Percentiles rank a stretch among this genome's conserved stretches.
phyloP scores from a whole-genome alignment of 2,329 filamentous ascomycete species.

The Sporothrix phasma region DNA sequence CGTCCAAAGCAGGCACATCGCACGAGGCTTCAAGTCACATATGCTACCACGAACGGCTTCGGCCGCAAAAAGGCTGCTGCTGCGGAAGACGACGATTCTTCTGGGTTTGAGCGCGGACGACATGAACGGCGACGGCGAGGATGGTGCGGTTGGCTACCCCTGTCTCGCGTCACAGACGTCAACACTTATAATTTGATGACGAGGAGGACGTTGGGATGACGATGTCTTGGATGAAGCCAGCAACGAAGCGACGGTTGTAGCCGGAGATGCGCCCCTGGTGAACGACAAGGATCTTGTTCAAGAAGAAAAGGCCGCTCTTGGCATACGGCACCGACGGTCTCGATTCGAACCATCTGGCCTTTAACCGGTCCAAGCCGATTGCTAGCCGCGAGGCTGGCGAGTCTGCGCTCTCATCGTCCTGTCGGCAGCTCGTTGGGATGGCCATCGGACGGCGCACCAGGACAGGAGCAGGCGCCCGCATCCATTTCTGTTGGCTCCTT shows the following conservation, averaged over 20 bases:
- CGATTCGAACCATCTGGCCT: background rate
- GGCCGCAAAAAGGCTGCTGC: background rate
- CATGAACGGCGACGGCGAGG: constrained; percentile 10
- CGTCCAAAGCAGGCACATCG: background rate
- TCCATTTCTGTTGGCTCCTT: constrained; percentile 30
- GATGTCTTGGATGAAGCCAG: background rate
- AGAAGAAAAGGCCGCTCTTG: constrained; percentile 7
- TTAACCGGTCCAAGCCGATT: background rate
- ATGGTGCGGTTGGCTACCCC: constrained; percentile 24
- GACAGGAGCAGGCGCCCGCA: constrained; percentile 11
- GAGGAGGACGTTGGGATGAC: constrained; percentile 1
- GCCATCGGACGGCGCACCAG: background rate
- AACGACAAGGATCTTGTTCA: background rate
- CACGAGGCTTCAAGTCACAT: background rate
- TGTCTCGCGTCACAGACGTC: constrained; percentile 10
- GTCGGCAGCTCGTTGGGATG: background rate
- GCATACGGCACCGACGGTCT: constrained; percentile 6
- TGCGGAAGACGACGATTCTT: constrained; percentile 17
- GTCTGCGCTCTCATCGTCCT: background rate
- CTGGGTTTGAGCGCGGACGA: constrained; percentile 21
- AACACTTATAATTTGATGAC: constrained; percentile 11
- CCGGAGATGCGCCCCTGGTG: constrained; percentile 16
- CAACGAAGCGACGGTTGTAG: constrained; percentile 16
- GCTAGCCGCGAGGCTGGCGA: background rate
- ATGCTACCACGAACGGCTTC: background rate